Evolutionary conservation across 2,329 filamentous ascomycete genomes (phyloP).

Genomic region (Monilinia laxa): DNA sequence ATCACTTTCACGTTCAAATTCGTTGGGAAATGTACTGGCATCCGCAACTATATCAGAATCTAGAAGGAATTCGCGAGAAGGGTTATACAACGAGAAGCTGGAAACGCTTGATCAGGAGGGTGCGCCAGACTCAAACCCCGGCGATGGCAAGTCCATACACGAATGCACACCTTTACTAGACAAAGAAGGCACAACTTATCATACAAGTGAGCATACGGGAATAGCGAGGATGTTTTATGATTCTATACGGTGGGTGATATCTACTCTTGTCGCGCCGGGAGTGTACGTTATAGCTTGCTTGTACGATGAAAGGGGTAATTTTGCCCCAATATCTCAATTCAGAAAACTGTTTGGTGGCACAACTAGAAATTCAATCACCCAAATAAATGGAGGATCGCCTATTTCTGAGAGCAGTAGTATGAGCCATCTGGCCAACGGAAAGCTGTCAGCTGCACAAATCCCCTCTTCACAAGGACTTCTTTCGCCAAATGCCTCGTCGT

Average conservation of each 20-base stretch:
- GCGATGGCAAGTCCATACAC: conserved; percentile 42
- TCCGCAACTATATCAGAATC: conserved; percentile 31
- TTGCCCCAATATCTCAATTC: conserved; percentile 74
- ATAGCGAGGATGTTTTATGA: conserved; percentile 71
- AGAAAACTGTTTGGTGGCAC: conserved; percentile 56
- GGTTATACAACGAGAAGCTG: conserved; percentile 45
- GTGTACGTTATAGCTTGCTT: conserved; percentile 81
- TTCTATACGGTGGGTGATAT: conserved; percentile 74
- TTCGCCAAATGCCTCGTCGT: conserved; percentile 52
- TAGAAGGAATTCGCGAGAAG: conserved; percentile 41
- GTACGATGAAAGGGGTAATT: conserved; percentile 75
- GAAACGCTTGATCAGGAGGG: conserved; percentile 39
- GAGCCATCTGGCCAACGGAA: conserved; percentile 28
- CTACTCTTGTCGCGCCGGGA: conserved; percentile 74
- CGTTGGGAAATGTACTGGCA: conserved; percentile 47
- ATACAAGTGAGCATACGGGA: conserved; percentile 48
- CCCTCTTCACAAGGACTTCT: conserved; percentile 26
- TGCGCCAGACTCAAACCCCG: conserved; percentile 42
- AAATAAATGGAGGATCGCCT: conserved; percentile 39
- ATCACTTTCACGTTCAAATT: conserved; percentile 59
- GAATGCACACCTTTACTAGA: conserved; percentile 70
- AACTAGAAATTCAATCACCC: conserved; percentile 38
- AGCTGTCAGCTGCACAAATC: conserved; percentile 25
- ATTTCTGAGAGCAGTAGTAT: conserved; percentile 24
- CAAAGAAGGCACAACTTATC: conserved; percentile 42